These are phyloP conservation scores for Fusarium neocosmosporiellum DNA, from an alignment of 2,329 filamentous ascomycete species.

Conservation along the genomic window DNA sequence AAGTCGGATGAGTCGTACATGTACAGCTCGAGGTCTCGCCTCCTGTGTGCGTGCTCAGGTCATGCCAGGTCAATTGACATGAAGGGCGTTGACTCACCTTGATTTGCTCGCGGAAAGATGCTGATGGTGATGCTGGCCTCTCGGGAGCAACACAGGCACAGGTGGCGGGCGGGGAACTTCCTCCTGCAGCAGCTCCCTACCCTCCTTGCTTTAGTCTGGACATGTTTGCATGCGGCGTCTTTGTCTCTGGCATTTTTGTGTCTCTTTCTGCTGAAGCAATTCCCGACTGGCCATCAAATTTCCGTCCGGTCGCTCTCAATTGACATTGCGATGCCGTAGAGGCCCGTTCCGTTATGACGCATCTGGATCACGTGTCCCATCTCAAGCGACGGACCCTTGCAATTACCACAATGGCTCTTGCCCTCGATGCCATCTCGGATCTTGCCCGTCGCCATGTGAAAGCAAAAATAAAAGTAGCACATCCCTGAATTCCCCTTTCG, in stretches of 20 bases:
- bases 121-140: not conserved
- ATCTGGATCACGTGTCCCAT: not conserved
- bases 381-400: not conserved
- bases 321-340: not conserved
- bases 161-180: slow-evolving; percentile 16
- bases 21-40: not conserved
- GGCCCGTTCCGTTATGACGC: not conserved
- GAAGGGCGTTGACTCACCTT: not conserved
- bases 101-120: not conserved
- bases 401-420: not conserved
- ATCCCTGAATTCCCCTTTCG: slow-evolving; percentile 1
- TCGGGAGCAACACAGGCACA: not conserved
- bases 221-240: slow-evolving; percentile 8
- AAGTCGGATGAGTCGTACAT: slow-evolving; percentile 12
- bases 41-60: not conserved
- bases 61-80: not conserved
- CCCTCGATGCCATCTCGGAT: slow-evolving; percentile 6
- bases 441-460: slow-evolving; percentile 14
- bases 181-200: slow-evolving; percentile 19
- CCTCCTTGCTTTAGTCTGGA: slow-evolving; percentile 9
- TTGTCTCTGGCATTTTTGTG: not conserved
- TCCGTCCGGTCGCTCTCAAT: not conserved
- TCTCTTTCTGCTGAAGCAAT: not conserved
- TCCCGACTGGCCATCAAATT: not conserved
- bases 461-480: not conserved